phyloP scores from a whole-genome alignment of 2,329 filamentous ascomycete species.

The Ascochyta lentis region DNA sequence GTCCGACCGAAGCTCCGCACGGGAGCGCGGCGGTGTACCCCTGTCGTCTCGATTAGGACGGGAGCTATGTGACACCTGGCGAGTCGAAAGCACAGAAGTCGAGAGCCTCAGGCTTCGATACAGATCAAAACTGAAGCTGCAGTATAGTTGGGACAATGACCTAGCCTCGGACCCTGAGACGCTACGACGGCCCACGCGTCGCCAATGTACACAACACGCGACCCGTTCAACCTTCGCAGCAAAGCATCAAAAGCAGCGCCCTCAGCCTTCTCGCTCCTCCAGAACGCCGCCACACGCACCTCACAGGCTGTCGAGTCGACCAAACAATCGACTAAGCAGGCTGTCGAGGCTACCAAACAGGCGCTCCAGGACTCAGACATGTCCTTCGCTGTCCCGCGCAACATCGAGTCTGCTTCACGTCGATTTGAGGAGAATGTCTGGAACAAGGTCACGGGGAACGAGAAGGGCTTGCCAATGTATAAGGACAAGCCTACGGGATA shows the following conservation, averaged over 20 bases:
- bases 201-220: constrained; percentile 53
- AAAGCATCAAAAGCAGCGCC: constrained; percentile 37
- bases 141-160: background rate
- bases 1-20: constrained; percentile 16
- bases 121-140: background rate
- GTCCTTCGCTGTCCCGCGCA: constrained; percentile 53
- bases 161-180: constrained; percentile 13
- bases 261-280: constrained; percentile 40
- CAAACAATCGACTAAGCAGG: constrained; percentile 35
- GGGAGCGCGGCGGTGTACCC: constrained; percentile 16
- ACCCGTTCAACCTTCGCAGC: constrained; percentile 55
- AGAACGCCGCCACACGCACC: constrained; percentile 40
- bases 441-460: constrained; percentile 64
- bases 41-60: constrained; percentile 24
- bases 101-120: too few relatives aligned
- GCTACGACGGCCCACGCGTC: constrained; percentile 11
- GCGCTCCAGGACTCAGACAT: constrained; percentile 47
- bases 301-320: constrained; percentile 24
- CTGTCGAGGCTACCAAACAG: constrained; percentile 42
- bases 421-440: constrained; percentile 52
- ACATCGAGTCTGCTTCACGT: constrained; percentile 51
- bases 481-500: constrained; percentile 96
- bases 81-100: background rate
- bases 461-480: constrained; percentile 84
- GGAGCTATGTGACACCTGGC: constrained; percentile 36